Evolutionary conservation across 352 stramenopile genomes (phyloP).

Genomic region (Globisporangium paroecandrum): DNA sequence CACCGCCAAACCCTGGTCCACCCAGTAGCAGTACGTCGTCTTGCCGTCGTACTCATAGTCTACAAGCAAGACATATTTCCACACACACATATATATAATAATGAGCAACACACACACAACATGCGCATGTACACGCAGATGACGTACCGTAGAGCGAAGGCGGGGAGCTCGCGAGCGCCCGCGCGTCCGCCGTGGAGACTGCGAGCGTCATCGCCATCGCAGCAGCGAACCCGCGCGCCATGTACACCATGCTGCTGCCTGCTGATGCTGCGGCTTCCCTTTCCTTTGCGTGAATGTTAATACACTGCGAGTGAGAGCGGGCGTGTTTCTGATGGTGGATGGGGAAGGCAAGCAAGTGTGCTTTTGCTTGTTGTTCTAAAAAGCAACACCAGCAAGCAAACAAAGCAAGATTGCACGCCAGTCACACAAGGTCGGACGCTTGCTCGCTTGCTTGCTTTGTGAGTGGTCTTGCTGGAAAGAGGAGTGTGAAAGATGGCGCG

Average conservation of each 20-base stretch:
- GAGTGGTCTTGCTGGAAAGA: background rate
- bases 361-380: background rate
- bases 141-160: constrained; percentile 56
- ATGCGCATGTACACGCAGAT: background rate
- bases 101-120: background rate
- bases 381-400: background rate
- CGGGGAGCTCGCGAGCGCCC: constrained; percentile 25
- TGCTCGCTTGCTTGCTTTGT: background rate
- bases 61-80: constrained; percentile 17
- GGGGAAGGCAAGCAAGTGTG: background rate
- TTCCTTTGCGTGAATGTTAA: background rate
- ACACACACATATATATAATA: background rate
- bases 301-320: background rate
- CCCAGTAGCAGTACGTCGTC: constrained; percentile 81
- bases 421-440: background rate
- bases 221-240: background rate
- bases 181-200: constrained; percentile 7
- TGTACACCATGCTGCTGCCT: background rate
- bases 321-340: background rate
- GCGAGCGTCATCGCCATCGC: constrained; percentile 16
- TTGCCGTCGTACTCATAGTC: constrained; percentile 73
- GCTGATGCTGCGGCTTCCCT: background rate
- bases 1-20: constrained; percentile 71
- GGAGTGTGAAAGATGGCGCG: background rate
- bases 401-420: background rate